Percentiles rank a stretch among this genome's conserved stretches.
phyloP scores from a whole-genome alignment of 768 basidiomycete genomes.

The Rhizopogon sp. region DNA sequence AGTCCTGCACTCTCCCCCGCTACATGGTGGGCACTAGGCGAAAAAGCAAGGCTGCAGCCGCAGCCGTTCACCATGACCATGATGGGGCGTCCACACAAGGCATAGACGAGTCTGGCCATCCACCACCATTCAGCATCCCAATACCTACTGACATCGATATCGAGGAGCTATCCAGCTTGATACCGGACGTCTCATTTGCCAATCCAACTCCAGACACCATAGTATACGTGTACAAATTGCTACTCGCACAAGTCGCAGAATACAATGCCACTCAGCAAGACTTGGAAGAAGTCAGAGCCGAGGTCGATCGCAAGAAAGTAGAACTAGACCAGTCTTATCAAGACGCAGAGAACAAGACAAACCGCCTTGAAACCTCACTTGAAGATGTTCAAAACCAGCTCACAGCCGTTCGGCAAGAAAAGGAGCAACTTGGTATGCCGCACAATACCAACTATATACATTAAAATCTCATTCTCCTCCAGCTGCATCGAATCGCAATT shows the following conservation, averaged over 20 bases:
- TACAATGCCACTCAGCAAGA: conserved; percentile 54
- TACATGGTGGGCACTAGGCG: conserved; percentile 50
- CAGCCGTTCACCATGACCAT: conserved; percentile 27
- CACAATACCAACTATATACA: background rate
- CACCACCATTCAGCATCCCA: conserved; percentile 28
- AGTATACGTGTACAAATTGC: conserved; percentile 54
- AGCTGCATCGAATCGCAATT: conserved; percentile 41
- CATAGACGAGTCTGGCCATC: conserved; percentile 30
- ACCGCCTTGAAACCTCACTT: conserved; percentile 50
- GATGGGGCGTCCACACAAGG: conserved; percentile 28
- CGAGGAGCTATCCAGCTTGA: conserved; percentile 49
- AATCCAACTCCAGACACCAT: conserved; percentile 56
- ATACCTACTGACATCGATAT: conserved; percentile 68
- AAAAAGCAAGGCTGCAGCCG: conserved; percentile 52
- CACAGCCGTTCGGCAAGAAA: conserved; percentile 50
- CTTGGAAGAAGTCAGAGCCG: conserved; percentile 66
- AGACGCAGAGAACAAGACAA: conserved; percentile 61
- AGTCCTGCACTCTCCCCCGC: too few species aligned
- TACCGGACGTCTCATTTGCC: conserved; percentile 57
- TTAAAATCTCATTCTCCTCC: conserved; percentile 12
- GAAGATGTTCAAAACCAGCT: conserved; percentile 55
- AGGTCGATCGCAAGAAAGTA: conserved; percentile 66
- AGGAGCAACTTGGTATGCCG: conserved; percentile 55
- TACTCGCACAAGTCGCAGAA: conserved; percentile 53
- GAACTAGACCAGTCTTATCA: conserved; percentile 83